Evolutionary conservation across 768 basidiomycete species (phyloP).

Genomic region (Naganishia friedmannii): DNA sequence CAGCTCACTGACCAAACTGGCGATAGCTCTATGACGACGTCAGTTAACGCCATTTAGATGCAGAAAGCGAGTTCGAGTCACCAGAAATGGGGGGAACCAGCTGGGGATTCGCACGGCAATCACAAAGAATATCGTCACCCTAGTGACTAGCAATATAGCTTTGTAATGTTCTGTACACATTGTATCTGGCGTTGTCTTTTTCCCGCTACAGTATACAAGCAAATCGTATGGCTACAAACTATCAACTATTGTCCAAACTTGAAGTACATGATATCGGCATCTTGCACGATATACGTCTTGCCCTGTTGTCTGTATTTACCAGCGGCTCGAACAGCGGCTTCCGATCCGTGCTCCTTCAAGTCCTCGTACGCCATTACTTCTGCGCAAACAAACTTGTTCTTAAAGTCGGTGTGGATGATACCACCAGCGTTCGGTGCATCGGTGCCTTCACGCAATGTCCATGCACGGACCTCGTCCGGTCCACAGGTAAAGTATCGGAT

Average conservation of each 20-base stretch:
- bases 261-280: slow-evolving; percentile 51
- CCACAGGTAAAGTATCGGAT: slow-evolving; percentile 98
- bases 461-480: slow-evolving; percentile 92
- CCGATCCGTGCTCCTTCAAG: slow-evolving; percentile 84
- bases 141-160: too few relatives aligned
- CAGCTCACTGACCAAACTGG: too few relatives aligned
- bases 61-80: too few relatives aligned
- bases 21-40: too few relatives aligned
- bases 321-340: slow-evolving; percentile 83
- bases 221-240: slow-evolving; percentile 8
- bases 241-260: slow-evolving; percentile 33
- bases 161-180: not conserved
- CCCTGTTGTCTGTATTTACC: slow-evolving; percentile 94
- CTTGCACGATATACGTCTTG: slow-evolving; percentile 64
- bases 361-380: slow-evolving; percentile 81
- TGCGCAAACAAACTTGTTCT: slow-evolving; percentile 88
- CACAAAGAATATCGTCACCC: too few relatives aligned
- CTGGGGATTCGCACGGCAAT: too few relatives aligned
- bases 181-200: slow-evolving; percentile 9
- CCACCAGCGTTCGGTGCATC: slow-evolving; percentile 97
- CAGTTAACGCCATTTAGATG: too few relatives aligned
- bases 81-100: too few relatives aligned
- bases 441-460: slow-evolving; percentile 90
- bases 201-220: slow-evolving; percentile 6
- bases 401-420: slow-evolving; percentile 83